Conservation (phyloP, 495 filamentous ascomycete species). For the Penicillium atrosanguineum region DNA sequence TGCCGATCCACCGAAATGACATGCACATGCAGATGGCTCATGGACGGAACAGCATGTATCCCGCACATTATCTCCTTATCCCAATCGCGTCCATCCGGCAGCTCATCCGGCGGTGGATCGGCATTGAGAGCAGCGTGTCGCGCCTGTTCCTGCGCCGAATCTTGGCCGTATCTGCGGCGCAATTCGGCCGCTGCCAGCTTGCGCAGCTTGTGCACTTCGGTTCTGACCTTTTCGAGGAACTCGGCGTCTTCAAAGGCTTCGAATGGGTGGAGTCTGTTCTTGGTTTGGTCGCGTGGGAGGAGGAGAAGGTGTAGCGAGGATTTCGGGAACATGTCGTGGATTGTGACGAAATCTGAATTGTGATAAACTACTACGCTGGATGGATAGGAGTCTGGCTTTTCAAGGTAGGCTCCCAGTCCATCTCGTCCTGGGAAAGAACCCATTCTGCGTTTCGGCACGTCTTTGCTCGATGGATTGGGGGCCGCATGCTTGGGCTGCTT, state of each 20-base stretch:
- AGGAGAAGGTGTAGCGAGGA: conserved; percentile 81
- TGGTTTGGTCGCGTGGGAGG: conserved; percentile 66
- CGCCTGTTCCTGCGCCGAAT: conserved; percentile 57
- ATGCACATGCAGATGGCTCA: conserved; percentile 92
- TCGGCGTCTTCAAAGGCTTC: conserved; percentile 68
- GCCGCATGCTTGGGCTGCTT: conserved; percentile 41
- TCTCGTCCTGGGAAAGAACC: conserved; percentile 48
- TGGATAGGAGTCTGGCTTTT: conserved; percentile 63
- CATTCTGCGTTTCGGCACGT: conserved; percentile 21
- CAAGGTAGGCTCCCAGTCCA: conserved; percentile 69
- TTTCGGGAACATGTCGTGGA: conserved; percentile 85
- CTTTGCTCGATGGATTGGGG: conserved; percentile 24
- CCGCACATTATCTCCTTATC: conserved; percentile 70
- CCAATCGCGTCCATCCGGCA: conserved; percentile 78
- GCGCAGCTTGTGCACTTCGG: conserved; percentile 60
- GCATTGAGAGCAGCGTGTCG: conserved; percentile 54
- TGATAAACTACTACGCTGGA: conserved; percentile 63
- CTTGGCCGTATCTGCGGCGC: conserved; percentile 62
- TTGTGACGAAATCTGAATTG: conserved; percentile 70
- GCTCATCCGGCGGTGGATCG: conserved; percentile 40
- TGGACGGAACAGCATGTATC: conserved; percentile 82
- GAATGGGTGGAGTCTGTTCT: conserved; percentile 68
- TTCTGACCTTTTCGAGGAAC: conserved; percentile 65
- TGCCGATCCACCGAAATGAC: conserved; percentile 73
- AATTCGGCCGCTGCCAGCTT: conserved; percentile 71